These are phyloP conservation scores for Mayamaea pseudoterrestris DNA, from an alignment of 108 stramenopile genomes.

Conservation along the genomic window DNA sequence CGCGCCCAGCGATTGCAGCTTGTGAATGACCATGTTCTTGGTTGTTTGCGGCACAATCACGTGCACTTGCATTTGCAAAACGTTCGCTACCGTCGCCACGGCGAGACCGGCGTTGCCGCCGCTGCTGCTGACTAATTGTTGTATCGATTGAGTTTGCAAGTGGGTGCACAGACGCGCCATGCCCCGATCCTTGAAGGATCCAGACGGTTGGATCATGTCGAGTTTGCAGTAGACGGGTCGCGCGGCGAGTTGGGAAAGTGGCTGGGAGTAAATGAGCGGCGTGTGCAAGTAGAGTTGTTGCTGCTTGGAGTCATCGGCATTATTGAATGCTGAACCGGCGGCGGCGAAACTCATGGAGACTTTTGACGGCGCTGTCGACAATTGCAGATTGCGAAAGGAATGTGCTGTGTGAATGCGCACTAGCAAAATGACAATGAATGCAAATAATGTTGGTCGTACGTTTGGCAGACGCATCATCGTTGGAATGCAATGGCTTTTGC, in stretches of 20 bases:
- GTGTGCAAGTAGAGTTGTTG: conserved; percentile 11
- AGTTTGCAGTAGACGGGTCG: conserved; percentile 67
- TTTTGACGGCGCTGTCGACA: no score
- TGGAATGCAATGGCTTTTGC: no score
- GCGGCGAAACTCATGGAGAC: no score
- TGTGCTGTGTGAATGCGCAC: no score
- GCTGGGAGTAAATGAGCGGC: conserved; percentile 43
- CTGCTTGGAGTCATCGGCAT: not conserved
- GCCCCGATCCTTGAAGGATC: conserved; percentile 69
- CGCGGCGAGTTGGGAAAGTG: conserved; percentile 28
- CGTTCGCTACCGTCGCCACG: conserved; percentile 55
- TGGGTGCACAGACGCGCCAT: conserved; percentile 67
- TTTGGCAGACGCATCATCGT: no score
- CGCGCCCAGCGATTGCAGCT: conserved; percentile 68
- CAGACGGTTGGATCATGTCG: conserved; percentile 54
- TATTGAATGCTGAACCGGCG: no score
- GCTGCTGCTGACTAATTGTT: conserved; percentile 39
- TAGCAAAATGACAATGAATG: no score
- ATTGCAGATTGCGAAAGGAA: no score
- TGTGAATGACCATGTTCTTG: conserved; percentile 64
- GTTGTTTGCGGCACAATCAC: conserved; percentile 85
- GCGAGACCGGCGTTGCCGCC: conserved; percentile 79
- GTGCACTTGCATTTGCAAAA: conserved; percentile 40
- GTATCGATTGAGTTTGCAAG: conserved; percentile 20
- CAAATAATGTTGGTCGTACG: no score